Evolutionary conservation across 1,284 basidiomycete species (phyloP), one percentile per base, ranked within the genome.

Genomic region (Ceratobasidium sp.): DNA sequence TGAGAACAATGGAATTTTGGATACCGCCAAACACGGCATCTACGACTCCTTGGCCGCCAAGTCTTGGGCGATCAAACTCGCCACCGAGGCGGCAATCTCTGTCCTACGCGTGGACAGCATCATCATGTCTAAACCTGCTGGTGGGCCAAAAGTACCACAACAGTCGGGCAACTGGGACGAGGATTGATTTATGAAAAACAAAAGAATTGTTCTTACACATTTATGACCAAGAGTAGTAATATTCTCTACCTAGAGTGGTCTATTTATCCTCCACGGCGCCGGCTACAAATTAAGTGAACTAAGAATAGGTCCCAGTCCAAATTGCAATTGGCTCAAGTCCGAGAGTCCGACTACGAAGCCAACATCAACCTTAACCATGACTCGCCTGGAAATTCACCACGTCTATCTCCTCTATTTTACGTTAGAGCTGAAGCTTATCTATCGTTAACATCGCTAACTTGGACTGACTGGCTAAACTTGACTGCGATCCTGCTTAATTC

Each of bases 51-150:
- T 98, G 1, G 92, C 91, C 8, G 93, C 94, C 19, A 98, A 97
- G 83, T 86, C 90, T 9, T 98, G 96, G 95, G 95, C 95, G 0
- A 89, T 98, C 78, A 87, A 89, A 76, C 89, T 96, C 36, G 96
- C 93, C 17, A 97, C 96, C 0, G 97, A 98, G 81, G 97, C 98
- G 3, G 98, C 98, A 1, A 90, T 97, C 69, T 92, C 93, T 0
- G 96, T 99, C 27, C 89, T 99, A 60, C 93, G 92, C 75, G 98
- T 99, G 11, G 98, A 99, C 84, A 95, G 93, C 79, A 98, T 99
- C 83, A 99, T 99, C 84, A 97, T 98, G 90, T 95, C 94, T 83
- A 96, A 95, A 82, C 94, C 94, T 64, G 94, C 95, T 0, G 95
- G 95, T 73, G 93, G 93, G 72, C 93, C 93, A 56, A 94, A 94